Conservation (phyloP, 1,284 basidiomycete genomes). For the Puccinia hordei region DNA sequence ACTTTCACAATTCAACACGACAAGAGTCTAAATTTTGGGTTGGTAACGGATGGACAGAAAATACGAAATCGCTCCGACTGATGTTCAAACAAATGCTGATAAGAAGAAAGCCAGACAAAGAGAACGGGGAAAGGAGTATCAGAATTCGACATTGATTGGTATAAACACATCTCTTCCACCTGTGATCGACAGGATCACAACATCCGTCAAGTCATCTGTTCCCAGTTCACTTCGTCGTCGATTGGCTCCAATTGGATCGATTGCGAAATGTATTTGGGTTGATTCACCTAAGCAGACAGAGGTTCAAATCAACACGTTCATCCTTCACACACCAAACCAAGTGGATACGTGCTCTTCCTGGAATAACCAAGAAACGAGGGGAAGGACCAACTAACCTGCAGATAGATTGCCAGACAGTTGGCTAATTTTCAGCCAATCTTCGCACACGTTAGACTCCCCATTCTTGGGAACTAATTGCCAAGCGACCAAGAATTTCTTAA, state of each 20-base stretch:
- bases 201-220: slow-evolving; percentile 19
- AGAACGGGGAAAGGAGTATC: neutral
- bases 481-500: slow-evolving; percentile 25
- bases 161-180: slow-evolving; percentile 47
- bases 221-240: slow-evolving; percentile 13
- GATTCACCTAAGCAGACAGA: slow-evolving; percentile 17
- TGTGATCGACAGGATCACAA: slow-evolving; percentile 32
- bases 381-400: slow-evolving; percentile 20
- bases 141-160: slow-evolving; percentile 39
- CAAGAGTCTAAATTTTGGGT: neutral
- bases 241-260: slow-evolving; percentile 31
- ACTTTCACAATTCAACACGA: no score
- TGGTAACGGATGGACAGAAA: neutral
- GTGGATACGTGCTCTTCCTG: neutral
- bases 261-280: slow-evolving; percentile 38
- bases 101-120: neutral
- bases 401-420: slow-evolving; percentile 24
- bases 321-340: neutral
- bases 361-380: neutral
- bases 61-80: no score
- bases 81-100: neutral
- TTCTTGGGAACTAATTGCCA: slow-evolving; percentile 46
- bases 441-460: slow-evolving; percentile 33
- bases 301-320: neutral
- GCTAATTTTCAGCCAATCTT: slow-evolving; percentile 50